Evolutionary conservation across 768 basidiomycete genomes (phyloP).

Genomic region (Lanmaoa pseudosensibilis): DNA sequence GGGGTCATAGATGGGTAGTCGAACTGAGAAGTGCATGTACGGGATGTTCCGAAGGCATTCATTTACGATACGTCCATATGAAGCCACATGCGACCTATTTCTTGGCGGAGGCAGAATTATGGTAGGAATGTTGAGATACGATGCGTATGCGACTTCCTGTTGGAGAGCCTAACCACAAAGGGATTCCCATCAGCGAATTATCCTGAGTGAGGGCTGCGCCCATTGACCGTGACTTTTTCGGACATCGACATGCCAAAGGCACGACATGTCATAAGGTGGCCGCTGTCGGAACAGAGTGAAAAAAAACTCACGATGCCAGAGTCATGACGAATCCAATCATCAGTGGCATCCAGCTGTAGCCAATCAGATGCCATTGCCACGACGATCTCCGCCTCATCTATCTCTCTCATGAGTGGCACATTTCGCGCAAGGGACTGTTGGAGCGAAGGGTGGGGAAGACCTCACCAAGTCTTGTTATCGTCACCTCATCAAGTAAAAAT

Average conservation of each 20-base stretch:
- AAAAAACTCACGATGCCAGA: slow-evolving; percentile 78
- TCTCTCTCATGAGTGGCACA: slow-evolving; percentile 14
- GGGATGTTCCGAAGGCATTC: slow-evolving; percentile 69
- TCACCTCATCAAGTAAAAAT: slow-evolving; percentile 83
- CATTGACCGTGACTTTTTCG: slow-evolving; percentile 16
- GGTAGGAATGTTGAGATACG: slow-evolving; percentile 84
- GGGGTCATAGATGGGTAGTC: slow-evolving; percentile 81
- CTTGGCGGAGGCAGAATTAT: slow-evolving; percentile 88
- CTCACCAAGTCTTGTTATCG: slow-evolving; percentile 77
- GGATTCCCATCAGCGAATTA: slow-evolving; percentile 13
- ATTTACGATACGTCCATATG: slow-evolving; percentile 90
- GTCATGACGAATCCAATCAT: slow-evolving; percentile 94
- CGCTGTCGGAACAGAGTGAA: slow-evolving; percentile 5
- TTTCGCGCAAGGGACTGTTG: slow-evolving; percentile 9
- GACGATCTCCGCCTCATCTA: slow-evolving; percentile 74
- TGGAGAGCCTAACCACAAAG: slow-evolving; percentile 67
- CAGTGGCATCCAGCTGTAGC: slow-evolving; percentile 90
- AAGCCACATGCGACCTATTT: slow-evolving; percentile 79
- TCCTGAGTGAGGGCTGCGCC: slow-evolving; percentile 16
- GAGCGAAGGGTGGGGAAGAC: slow-evolving; percentile 14
- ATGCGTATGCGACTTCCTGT: slow-evolving; percentile 90
- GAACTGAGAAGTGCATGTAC: slow-evolving; percentile 77
- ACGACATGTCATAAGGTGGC: slow-evolving; percentile 9
- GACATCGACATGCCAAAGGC: slow-evolving; percentile 14
- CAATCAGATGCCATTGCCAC: slow-evolving; percentile 87